phyloP scores from a whole-genome alignment of 768 basidiomycete species.

The Mycena galopus region DNA sequence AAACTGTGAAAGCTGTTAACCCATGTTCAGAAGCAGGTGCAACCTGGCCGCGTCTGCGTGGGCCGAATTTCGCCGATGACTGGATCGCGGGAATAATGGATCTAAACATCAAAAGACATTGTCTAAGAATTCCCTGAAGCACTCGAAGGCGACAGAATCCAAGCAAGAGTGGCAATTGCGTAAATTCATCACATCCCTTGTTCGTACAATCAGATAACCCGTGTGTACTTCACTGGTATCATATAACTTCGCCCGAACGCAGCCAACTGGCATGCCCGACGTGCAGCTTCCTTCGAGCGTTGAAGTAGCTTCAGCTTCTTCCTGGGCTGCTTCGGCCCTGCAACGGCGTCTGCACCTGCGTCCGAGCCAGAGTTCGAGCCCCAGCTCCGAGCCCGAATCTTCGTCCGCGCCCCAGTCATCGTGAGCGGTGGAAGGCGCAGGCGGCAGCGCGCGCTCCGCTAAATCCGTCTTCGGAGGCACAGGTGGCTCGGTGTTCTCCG shows the following conservation, averaged over 20 bases:
- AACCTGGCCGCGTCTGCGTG: too few species aligned
- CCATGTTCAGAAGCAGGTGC: too few species aligned
- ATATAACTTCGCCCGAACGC: not conserved
- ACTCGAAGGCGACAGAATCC: too few species aligned
- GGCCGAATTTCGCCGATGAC: too few species aligned
- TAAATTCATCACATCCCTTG: not conserved
- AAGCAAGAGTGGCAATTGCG: not conserved
- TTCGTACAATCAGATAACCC: not conserved
- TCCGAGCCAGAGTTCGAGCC: not conserved
- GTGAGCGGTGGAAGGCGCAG: not conserved
- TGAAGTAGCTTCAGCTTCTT: not conserved
- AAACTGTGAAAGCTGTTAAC: too few species aligned
- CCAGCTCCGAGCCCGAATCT: not conserved
- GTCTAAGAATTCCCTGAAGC: too few species aligned
- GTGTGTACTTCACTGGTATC: not conserved
- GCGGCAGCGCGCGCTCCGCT: not conserved
- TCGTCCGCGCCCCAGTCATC: not conserved
- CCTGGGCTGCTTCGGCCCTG: not conserved
- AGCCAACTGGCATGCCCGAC: not conserved
- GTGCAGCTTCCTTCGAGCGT: conserved; percentile 6
- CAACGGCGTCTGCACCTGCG: not conserved
- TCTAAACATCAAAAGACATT: too few species aligned
- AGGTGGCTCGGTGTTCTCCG: not conserved
- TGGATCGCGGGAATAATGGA: too few species aligned
- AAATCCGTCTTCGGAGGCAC: not conserved